Conservation (phyloP, 2,329 filamentous ascomycete genomes). For the Apiospora arundinis region DNA sequence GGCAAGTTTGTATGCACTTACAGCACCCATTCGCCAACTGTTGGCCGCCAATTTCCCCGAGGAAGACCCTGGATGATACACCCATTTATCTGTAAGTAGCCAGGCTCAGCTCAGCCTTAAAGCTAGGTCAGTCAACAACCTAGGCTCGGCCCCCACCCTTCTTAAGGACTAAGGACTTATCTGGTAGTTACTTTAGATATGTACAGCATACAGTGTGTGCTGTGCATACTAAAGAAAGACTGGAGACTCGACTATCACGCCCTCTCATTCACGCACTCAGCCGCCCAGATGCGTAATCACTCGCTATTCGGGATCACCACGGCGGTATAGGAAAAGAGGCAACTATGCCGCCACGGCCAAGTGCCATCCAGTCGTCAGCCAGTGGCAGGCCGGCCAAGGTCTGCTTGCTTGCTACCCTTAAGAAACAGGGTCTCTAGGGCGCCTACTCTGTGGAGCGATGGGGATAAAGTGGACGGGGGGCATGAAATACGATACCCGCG, state of each 20-base stretch:
- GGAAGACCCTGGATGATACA: neutral
- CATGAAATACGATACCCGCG: slow-evolving; percentile 1
- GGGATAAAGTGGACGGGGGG: neutral
- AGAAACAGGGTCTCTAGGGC: neutral
- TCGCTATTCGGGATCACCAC: slow-evolving; percentile 1
- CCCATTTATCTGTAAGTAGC: too few relatives aligned
- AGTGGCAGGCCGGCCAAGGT: neutral
- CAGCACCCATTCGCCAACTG: neutral
- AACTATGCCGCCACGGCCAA: slow-evolving; percentile 2
- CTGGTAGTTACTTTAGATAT: too few relatives aligned
- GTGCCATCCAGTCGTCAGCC: neutral
- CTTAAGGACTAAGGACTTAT: too few relatives aligned
- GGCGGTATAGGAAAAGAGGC: neutral
- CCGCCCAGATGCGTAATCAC: slow-evolving; percentile 12
- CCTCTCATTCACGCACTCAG: neutral
- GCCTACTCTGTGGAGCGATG: slow-evolving; percentile 4
- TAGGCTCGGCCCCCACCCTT: neutral
- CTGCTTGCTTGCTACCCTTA: neutral
- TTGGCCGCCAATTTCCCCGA: neutral
- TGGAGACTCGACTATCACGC: neutral
- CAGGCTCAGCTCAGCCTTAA: neutral
- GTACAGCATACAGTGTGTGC: neutral
- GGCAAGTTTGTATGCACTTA: neutral
- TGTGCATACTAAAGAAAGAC: neutral
- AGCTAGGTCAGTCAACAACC: neutral